Evolutionary conservation across 1,284 basidiomycete genomes (phyloP).

Genomic region (Moesziomyces sp.): DNA sequence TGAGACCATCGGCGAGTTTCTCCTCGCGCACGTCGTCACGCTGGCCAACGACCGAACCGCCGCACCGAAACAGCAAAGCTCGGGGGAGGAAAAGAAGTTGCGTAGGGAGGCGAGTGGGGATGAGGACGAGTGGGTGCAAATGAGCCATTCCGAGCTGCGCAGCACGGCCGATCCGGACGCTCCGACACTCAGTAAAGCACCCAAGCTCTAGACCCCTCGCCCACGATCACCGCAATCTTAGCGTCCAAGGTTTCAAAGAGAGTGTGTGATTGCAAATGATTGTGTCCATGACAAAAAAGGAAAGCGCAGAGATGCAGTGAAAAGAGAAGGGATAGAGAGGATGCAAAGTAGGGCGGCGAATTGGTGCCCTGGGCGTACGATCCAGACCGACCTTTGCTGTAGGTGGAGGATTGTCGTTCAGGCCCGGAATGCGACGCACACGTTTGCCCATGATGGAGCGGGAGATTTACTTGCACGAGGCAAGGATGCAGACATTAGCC

Average conservation of each 20-base stretch:
- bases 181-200: conserved; percentile 33
- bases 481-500: conserved; percentile 30
- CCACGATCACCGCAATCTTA: too few species aligned
- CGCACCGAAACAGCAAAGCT: background rate
- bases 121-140: conserved; percentile 55
- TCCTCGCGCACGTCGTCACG: conserved; percentile 45
- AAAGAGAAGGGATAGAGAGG: too few species aligned
- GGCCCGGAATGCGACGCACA: too few species aligned
- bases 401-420: too few species aligned
- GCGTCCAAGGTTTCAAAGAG: background rate
- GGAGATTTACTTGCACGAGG: conserved; percentile 12
- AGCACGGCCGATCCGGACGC: conserved; percentile 16
- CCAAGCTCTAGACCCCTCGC: conserved; percentile 5
- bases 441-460: too few species aligned
- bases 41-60: conserved; percentile 6
- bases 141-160: conserved; percentile 45
- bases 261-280: background rate
- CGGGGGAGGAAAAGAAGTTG: conserved; percentile 1
- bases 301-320: background rate
- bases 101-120: conserved; percentile 14
- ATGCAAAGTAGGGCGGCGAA: too few species aligned
- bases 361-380: background rate
- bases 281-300: too few species aligned
- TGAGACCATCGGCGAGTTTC: conserved; percentile 58
- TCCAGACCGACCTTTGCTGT: background rate